Conservation (phyloP, 257 asterid species). For the Przewalskia tangutica region DNA sequence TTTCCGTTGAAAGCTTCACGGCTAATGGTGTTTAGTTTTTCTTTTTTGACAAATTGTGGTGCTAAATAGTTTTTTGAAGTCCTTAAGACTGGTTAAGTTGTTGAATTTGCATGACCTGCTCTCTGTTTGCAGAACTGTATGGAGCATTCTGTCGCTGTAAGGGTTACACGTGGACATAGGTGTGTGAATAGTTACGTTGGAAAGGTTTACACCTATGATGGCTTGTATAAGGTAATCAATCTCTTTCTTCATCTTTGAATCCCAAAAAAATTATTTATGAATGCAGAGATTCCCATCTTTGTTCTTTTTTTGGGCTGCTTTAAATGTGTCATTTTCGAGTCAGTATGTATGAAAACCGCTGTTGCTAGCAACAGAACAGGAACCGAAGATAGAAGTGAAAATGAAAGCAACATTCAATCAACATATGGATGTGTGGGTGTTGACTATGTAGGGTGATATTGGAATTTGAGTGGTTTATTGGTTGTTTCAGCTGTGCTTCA, state of each 20-base stretch:
- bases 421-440: not conserved
- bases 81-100: not conserved
- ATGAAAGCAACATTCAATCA: not conserved
- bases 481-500: not conserved
- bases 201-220: slow-evolving; percentile 89
- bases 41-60: not conserved
- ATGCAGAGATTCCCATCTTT: not conserved
- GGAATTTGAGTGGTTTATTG: not conserved
- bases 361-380: not conserved
- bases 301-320: not conserved
- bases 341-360: not conserved
- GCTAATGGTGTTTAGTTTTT: not conserved
- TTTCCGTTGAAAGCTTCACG: not conserved
- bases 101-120: not conserved
- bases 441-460: not conserved
- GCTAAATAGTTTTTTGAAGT: not conserved
- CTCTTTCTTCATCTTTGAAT: not conserved
- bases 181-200: slow-evolving; percentile 67
- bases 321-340: not conserved
- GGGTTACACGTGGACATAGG: slow-evolving; percentile 81
- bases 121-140: slow-evolving; percentile 45
- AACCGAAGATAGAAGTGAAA: not conserved
- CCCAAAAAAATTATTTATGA: not conserved
- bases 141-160: slow-evolving; percentile 55
- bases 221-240: slow-evolving; percentile 56